phyloP scores from a whole-genome alignment of 2,329 filamentous ascomycete genomes.

The Diaporthe sp. region DNA sequence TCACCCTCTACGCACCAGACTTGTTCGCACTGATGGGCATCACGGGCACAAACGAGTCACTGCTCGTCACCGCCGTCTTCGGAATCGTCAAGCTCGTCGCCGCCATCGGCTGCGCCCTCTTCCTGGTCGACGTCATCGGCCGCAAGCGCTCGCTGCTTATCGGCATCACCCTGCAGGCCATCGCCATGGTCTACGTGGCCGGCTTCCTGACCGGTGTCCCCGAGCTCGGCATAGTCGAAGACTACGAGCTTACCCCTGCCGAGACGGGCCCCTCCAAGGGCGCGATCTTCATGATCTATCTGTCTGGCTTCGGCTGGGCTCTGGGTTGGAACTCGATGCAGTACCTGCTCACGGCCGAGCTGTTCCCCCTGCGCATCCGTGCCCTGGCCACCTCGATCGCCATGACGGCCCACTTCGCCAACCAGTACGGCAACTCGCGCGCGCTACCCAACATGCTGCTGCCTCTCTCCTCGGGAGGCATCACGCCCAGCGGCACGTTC shows the following conservation, averaged over 20 bases:
- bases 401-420: conserved; percentile 83
- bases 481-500: conserved; percentile 75
- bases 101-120: conserved; percentile 76
- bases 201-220: conserved; percentile 72
- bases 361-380: conserved; percentile 80
- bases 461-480: conserved; percentile 53
- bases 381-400: conserved; percentile 76
- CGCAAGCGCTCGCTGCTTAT: conserved; percentile 74
- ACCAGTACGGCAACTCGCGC: conserved; percentile 81
- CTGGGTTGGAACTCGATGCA: conserved; percentile 82
- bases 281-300: conserved; percentile 79
- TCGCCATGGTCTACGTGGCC: conserved; percentile 73
- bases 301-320: conserved; percentile 76
- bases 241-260: conserved; percentile 55
- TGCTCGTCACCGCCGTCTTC: conserved; percentile 80
- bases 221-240: conserved; percentile 60
- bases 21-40: conserved; percentile 80
- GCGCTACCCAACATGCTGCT: conserved; percentile 82
- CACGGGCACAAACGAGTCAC: conserved; percentile 72
- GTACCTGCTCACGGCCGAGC: conserved; percentile 81
- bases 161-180: conserved; percentile 69
- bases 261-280: conserved; percentile 70
- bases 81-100: conserved; percentile 79
- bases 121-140: conserved; percentile 83
- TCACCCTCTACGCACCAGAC: conserved; percentile 81